Conservation (phyloP, 2,329 filamentous ascomycete species). For the Clonostachys chloroleuca region DNA sequence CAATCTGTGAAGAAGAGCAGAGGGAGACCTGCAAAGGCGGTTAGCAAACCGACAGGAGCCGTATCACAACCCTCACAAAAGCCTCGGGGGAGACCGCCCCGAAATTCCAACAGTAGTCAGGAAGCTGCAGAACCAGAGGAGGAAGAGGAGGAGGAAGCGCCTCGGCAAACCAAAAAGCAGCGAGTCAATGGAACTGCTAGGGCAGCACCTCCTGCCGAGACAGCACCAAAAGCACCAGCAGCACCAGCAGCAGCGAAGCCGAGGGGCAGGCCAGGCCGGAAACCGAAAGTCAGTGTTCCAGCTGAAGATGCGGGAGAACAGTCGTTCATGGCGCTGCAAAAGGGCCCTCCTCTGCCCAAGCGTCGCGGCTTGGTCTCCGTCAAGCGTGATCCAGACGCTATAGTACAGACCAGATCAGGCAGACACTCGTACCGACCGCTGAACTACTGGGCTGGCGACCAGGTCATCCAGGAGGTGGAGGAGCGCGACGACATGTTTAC, state of each 20-base stretch:
- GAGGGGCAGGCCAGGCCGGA: slow-evolving; percentile 5
- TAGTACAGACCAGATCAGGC: slow-evolving; percentile 67
- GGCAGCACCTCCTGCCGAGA: too few species aligned
- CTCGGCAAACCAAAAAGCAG: slow-evolving; percentile 7
- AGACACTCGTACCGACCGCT: slow-evolving; percentile 75
- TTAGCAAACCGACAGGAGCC: slow-evolving; percentile 8
- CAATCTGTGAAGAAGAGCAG: slow-evolving; percentile 6
- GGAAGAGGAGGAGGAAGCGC: slow-evolving; percentile 5
- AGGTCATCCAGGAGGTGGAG: slow-evolving; percentile 63
- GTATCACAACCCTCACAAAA: slow-evolving; percentile 8
- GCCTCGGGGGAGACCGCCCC: slow-evolving; percentile 6
- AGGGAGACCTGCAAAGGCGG: slow-evolving; percentile 7
- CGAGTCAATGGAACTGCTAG: background rate
- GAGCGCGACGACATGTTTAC: slow-evolving; percentile 42
- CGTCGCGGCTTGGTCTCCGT: slow-evolving; percentile 49
- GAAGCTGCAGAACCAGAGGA: slow-evolving; percentile 6
- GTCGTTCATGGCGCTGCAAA: slow-evolving; percentile 42
- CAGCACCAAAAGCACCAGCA: background rate
- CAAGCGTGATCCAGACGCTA: slow-evolving; percentile 42
- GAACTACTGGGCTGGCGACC: slow-evolving; percentile 84
- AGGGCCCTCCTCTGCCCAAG: slow-evolving; percentile 51
- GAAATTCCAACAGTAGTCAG: background rate
- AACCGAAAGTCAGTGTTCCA: slow-evolving; percentile 15
- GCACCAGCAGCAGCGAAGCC: background rate
- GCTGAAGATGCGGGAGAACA: slow-evolving; percentile 37